Evolutionary conservation across 225 moss, liverwort and hornwort genomes (phyloP), one percentile per base, ranked within the genome.

Genomic region (Rhytidiadelphus loreus): DNA sequence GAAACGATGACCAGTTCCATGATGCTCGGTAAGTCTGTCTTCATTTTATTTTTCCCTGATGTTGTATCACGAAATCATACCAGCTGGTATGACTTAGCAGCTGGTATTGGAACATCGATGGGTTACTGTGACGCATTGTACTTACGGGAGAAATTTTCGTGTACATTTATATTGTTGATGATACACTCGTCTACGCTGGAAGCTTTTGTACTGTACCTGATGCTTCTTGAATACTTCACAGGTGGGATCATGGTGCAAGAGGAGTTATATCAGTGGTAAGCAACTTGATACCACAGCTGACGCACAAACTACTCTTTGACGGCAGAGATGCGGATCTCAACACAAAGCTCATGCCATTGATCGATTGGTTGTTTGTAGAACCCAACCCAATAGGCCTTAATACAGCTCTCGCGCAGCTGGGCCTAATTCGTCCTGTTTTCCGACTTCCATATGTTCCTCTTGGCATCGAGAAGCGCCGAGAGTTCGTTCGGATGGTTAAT

Each of bases 181-280:
- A 39, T 73, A 26, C 53, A 61, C 62, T 73, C 32, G 10, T 73
- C 62, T 62, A 73, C 33, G 32, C 63, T 78, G 39, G 57, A 78
- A 28, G 26, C 26, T 62, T 30, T 39, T 78, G 26, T 57, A 56
- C 35, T 41, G 70, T 53, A 80, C 28, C 61, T 89, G 61, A 85
- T 85, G 89, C 70, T 79, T 69, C 44, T 66, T 69, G 84, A 79
- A 59, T 60, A 43, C 64, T 52, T 48, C 66, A 35, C 91, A 94
- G 94, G 92, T 95, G 95, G 95, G 91, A 93, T 86, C 61, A 94
- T 81, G 97, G 96, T 81, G 98, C 95, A 80, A 93, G 92, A 44
- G 98, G 98, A 65, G 97, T 98, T 61, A 94, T 98, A 64, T 98
- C 98, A 62, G 98, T 98, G 39, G 93, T 95, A 37, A 98, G 98